Evolutionary conservation across 495 filamentous ascomycete genomes (phyloP).

Genomic region (Hypoxylon fragiforme): DNA sequence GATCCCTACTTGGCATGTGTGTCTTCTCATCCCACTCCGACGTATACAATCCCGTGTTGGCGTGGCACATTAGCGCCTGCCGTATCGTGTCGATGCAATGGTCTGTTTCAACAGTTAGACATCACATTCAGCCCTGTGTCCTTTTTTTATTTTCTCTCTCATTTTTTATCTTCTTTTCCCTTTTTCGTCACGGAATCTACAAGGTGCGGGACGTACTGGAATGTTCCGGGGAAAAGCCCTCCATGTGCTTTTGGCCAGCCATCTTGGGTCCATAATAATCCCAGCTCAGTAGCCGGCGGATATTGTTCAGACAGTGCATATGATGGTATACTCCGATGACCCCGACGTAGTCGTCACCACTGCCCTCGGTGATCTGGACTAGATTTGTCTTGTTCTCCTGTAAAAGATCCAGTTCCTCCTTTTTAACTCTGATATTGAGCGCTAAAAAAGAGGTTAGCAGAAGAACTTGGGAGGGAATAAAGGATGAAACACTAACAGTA

Average conservation of each 20-base stretch:
- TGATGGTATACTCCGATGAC: conserved; percentile 41
- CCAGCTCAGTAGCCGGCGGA: conserved; percentile 28
- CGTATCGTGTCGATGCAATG: conserved; percentile 45
- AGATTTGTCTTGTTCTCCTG: conserved; percentile 31
- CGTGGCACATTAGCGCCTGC: conserved; percentile 42
- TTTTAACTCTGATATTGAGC: conserved; percentile 36
- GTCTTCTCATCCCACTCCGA: conserved; percentile 23
- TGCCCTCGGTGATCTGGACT: conserved; percentile 30
- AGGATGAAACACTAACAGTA: conserved; percentile 13
- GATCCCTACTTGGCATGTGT: conserved; percentile 4
- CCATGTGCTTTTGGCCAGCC: conserved; percentile 2
- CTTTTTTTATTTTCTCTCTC: too few relatives aligned
- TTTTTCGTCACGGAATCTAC: background rate
- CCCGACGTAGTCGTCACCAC: conserved; percentile 36
- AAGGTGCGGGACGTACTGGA: conserved; percentile 10
- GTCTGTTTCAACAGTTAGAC: conserved; percentile 17
- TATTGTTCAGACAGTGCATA: conserved; percentile 40
- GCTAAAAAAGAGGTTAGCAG: conserved; percentile 15
- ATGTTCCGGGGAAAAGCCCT: conserved; percentile 19
- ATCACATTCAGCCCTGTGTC: too few relatives aligned
- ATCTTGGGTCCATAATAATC: conserved; percentile 30
- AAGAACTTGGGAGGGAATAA: background rate
- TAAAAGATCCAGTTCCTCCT: conserved; percentile 27
- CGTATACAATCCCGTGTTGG: conserved; percentile 34
- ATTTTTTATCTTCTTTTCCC: background rate